Base-by-base conservation (phyloP, 1,284 basidiomycete genomes). In the Cryptococcus sp. region DNA sequence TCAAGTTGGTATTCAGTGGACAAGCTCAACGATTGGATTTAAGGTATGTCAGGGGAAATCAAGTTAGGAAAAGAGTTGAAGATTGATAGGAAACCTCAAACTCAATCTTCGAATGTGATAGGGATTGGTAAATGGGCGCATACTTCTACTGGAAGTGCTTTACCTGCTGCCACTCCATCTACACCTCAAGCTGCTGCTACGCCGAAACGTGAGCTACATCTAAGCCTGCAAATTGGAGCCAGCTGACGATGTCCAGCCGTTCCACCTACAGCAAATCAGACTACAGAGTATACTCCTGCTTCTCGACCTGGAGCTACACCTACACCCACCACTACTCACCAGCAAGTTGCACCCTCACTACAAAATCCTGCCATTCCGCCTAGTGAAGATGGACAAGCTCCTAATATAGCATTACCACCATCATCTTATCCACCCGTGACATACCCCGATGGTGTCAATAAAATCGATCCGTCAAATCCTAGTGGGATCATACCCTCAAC, bases 231-330 rank as follows among this genome's bases (percentile, higher is more conserved):
- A 1, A 2, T 2, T 23, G 23, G 23, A 23, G 23, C n/a, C 38
- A 10, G 38, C 10, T 46, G 30, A 36, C 48, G 41, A 49, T 31
- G 1, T 13, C 2, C 3, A 53, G 33, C 23, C n/a, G n/a, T 48
- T 3, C 47, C 53, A 32, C 79, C 81, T 8, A 81, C 79, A 47
- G 84, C 85, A 1, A 83, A 87, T 57, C 80, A 92, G 53, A 90
- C 90, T 15, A 93, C 91, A 7, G 92, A 95, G 76, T 94, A 95
- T 74, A 91, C 87, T 0, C 89, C 89, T 6, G 84, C 86, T n/a
- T 83, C 88, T 57, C 81, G 90, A 46, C 86, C 84, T 6, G 81
- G 78, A 7, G 34, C 64, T 23, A 58, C 66, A 2, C 53, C 66
- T 49, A 48, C 65, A 56, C 56, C 69, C 63, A 46, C 69, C 67